phyloP scores from a whole-genome alignment of 2,329 filamentous ascomycete species.

The Trichoderma sp. region DNA sequence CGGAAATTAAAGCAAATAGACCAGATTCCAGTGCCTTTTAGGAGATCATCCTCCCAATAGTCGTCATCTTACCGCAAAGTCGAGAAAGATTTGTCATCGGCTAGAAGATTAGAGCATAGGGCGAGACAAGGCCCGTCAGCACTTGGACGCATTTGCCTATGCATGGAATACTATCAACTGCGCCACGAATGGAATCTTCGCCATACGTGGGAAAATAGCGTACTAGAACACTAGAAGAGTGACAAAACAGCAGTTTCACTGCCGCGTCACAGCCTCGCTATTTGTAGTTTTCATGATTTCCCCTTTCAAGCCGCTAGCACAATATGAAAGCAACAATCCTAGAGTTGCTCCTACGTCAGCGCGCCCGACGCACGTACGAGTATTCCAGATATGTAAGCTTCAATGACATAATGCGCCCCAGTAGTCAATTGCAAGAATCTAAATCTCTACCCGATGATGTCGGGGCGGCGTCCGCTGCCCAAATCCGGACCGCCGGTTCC shows the following conservation, averaged over 20 bases:
- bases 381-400: neutral
- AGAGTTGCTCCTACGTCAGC: neutral
- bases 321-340: neutral
- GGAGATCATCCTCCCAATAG: neutral
- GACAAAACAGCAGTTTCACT: neutral
- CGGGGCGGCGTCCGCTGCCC: neutral
- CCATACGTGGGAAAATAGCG: neutral
- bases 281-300: neutral
- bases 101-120: slow-evolving; percentile 1
- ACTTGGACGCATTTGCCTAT: neutral
- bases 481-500: neutral
- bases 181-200: neutral
- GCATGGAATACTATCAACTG: neutral
- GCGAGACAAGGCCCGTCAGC: slow-evolving; percentile 1
- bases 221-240: neutral
- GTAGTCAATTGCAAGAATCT: neutral
- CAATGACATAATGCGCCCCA: neutral
- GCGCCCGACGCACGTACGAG: neutral
- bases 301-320: neutral
- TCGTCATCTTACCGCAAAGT: neutral
- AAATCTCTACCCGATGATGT: neutral
- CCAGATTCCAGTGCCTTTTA: neutral
- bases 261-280: neutral
- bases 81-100: slow-evolving; percentile 16
- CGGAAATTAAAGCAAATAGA: neutral